Evolutionary conservation across 164 flowering plant genomes (phyloP).

Genomic region (Houttuynia cordata): DNA sequence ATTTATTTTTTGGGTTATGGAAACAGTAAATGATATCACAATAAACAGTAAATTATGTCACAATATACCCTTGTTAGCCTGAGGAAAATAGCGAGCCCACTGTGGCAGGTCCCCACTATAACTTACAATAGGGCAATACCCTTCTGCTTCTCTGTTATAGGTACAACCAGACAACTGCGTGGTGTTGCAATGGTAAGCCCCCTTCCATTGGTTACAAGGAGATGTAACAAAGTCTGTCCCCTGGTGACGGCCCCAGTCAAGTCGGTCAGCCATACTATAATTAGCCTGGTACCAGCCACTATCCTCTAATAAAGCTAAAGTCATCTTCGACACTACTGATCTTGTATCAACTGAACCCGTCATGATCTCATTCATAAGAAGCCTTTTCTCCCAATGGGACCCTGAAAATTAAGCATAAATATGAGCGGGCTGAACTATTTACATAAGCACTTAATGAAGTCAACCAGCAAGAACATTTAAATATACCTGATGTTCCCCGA

Average conservation of each 20-base stretch:
- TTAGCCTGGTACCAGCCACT: constrained; percentile 99
- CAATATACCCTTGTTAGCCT: constrained; percentile 94
- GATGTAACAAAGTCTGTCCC: constrained; percentile 86
- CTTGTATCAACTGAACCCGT: constrained; percentile 98
- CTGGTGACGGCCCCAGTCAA: constrained; percentile 96
- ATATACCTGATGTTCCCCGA: constrained; percentile 92
- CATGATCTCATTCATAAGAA: constrained; percentile 98
- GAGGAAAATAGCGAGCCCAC: constrained; percentile 96
- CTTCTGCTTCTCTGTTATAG: constrained; percentile 96
- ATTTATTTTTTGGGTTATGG: too few species aligned
- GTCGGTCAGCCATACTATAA: constrained; percentile 89
- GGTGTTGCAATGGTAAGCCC: constrained; percentile 95
- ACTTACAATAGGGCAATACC: constrained; percentile 93
- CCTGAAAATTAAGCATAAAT: constrained; percentile 36
- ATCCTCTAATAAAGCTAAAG: constrained; percentile 91
- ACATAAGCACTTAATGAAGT: background rate
- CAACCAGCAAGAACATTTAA: constrained; percentile 35
- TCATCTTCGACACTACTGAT: constrained; percentile 97
- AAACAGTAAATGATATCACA: background rate
- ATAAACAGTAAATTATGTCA: too few species aligned
- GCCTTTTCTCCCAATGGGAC: constrained; percentile 99
- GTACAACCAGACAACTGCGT: constrained; percentile 96
- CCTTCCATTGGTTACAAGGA: constrained; percentile 98
- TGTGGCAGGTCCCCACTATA: constrained; percentile 87
- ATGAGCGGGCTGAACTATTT: background rate